A percentile compares a stretch with the other conserved stretches of the same genome.
Conservation (phyloP, 2,329 filamentous ascomycete genomes). For the Emmonsia crescens region DNA sequence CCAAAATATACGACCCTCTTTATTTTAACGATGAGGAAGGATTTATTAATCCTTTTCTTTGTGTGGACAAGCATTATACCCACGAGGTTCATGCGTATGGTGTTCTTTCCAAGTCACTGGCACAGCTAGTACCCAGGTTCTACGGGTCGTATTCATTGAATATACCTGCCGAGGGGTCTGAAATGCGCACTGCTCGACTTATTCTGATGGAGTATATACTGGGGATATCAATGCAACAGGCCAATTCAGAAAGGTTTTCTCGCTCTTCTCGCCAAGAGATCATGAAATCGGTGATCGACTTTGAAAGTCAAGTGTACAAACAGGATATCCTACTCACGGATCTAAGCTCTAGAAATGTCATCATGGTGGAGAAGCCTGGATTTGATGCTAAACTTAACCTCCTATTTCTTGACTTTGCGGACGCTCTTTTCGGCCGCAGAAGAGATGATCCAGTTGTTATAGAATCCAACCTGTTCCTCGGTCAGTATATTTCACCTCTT, state of each 20-base stretch:
- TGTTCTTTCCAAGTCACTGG: conserved; percentile 13
- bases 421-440: conserved; percentile 12
- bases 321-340: conserved; percentile 12
- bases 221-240: conserved; percentile 12
- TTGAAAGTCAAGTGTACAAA: conserved; percentile 14
- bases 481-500: conserved; percentile 15
- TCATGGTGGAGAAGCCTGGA: conserved; percentile 7
- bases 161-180: conserved; percentile 10
- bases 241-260: conserved; percentile 9
- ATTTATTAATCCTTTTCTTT: conserved; percentile 16
- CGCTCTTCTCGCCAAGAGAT: conserved; percentile 12
- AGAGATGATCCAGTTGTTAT: conserved; percentile 8
- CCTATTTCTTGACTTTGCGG: conserved; percentile 15
- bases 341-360: conserved; percentile 14
- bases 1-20: conserved; percentile 18
- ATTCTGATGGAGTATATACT: conserved; percentile 17
- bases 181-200: conserved; percentile 13
- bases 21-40: conserved; percentile 16
- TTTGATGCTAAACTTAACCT: neutral
- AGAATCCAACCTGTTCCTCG: conserved; percentile 5
- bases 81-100: conserved; percentile 15
- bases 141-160: conserved; percentile 16
- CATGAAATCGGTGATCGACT: conserved; percentile 15
- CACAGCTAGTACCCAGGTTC: conserved; percentile 13
- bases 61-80: conserved; percentile 18